phyloP scores from a whole-genome alignment of 371 early-diverging fungal genomes.

The Rhizopus arrhizus region DNA sequence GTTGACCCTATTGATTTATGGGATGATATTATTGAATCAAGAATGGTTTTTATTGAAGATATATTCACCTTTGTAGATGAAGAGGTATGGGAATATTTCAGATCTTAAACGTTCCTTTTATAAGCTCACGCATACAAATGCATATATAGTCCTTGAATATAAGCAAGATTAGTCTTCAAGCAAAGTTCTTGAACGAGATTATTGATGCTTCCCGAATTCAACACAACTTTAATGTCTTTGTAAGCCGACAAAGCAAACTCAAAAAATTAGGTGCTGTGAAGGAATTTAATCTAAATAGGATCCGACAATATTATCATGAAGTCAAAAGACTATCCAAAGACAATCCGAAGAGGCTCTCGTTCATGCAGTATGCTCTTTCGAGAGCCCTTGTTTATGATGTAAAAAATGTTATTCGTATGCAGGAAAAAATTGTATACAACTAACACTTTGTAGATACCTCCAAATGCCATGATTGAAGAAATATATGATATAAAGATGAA shows the following conservation, averaged over 20 bases:
- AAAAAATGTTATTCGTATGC: background rate
- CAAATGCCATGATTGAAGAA: background rate
- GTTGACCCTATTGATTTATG: slow-evolving; percentile 54
- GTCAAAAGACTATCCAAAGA: slow-evolving; percentile 1
- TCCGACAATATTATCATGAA: background rate
- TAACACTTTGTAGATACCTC: background rate
- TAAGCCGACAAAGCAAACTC: background rate
- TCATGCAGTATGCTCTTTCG: slow-evolving; percentile 2
- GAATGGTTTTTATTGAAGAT: slow-evolving; percentile 39
- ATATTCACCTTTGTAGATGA: background rate
- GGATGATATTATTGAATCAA: slow-evolving; percentile 49
- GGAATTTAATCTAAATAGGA: background rate
- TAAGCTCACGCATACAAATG: background rate
- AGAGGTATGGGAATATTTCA: background rate
- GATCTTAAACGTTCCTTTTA: background rate
- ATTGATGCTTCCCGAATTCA: background rate
- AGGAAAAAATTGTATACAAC: too few species aligned
- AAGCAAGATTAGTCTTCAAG: background rate
- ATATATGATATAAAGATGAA: background rate
- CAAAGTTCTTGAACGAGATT: background rate
- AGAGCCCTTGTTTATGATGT: background rate
- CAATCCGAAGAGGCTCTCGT: background rate
- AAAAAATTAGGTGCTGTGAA: slow-evolving; percentile 1
- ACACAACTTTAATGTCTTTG: slow-evolving; percentile 1
- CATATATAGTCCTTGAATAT: background rate